phyloP scores from a whole-genome alignment of 257 asterid genomes.

The Eucommia ulmoides region DNA sequence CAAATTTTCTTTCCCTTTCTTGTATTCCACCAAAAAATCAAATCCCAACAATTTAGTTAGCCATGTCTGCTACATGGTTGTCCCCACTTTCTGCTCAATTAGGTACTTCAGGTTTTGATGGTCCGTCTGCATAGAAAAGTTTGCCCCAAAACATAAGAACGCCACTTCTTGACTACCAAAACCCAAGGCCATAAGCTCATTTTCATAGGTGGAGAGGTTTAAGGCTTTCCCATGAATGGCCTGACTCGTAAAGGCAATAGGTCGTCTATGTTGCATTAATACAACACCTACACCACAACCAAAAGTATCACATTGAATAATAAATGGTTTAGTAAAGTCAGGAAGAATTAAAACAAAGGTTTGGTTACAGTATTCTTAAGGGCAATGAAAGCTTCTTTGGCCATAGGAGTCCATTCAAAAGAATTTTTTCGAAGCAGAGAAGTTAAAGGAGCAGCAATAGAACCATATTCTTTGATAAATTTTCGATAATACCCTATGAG shows the following conservation, averaged over 20 bases:
- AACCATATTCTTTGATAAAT: not conserved
- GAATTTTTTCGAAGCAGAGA: not conserved
- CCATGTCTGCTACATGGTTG: not conserved
- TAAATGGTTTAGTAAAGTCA: not conserved
- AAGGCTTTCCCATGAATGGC: not conserved
- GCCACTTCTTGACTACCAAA: not conserved
- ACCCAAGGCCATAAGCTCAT: not conserved
- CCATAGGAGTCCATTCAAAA: not conserved
- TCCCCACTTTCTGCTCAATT: not conserved
- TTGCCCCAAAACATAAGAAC: not conserved
- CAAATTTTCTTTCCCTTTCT: not conserved
- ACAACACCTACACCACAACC: not conserved
- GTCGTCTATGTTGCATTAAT: not conserved
- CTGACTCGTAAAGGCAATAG: not conserved
- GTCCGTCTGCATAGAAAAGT: not conserved
- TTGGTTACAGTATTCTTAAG: not conserved
- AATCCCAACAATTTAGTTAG: not conserved
- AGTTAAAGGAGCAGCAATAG: not conserved
- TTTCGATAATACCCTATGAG: not conserved
- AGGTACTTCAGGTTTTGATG: not conserved
- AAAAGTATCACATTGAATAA: not conserved
- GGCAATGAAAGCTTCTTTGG: not conserved
- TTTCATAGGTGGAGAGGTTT: not conserved
- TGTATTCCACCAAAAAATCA: not conserved
- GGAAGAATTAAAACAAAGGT: not conserved